Evolutionary conservation across 208 protist species (phyloP), one percentile per base, ranked within the genome.

Genomic region (Tritrichomonas musculus): DNA sequence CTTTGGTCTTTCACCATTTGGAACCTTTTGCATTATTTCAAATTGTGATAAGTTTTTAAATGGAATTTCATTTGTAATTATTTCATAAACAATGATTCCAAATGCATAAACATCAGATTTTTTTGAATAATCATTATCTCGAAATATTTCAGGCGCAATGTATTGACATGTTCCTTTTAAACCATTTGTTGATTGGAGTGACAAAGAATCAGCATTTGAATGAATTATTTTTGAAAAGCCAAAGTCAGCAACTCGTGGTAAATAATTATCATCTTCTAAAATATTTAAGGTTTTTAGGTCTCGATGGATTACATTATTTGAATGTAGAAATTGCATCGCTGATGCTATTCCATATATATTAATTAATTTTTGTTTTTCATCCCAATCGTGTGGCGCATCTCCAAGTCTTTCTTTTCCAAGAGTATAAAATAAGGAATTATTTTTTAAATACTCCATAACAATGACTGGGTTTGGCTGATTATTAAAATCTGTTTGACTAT

Each of bases 11-110:
- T n/a, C 13, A n/a, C 73, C 73, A 8, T 82, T 50, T 25, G n/a
- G n/a, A 20, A 82, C 73, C 9, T 33, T 5, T 0, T 20, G 33
- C 14, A n/a, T 8, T 8, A 82, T 50, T 50, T 82, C 41, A 1
- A 47, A 9, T 5, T 82, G 39, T 30, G 47, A 53, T 22, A 82
- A 30, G 41, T 53, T 50, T 1, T 33, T 4, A 82, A 33, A 95
- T 47, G 95, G 94, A 49, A 94, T 60, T 65, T 77, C 25, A 25
- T 93, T 49, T 0, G 95, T 96, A 39, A 96, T 93, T 11, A 96
- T 73, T 88, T 96, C 95, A 2, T 94, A 95, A 36, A 96, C 69
- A 4, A 96, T 75, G 41, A 96, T 94, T 57, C 95, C 95, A 73
- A 84, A 96, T 25, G 93, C 95, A 36, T 94, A 96, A 22, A 95